Percentiles rank a stretch among this genome's conserved stretches.
Conservation (phyloP, 768 basidiomycete species). For the Tricholoma hemisulphureum region DNA sequence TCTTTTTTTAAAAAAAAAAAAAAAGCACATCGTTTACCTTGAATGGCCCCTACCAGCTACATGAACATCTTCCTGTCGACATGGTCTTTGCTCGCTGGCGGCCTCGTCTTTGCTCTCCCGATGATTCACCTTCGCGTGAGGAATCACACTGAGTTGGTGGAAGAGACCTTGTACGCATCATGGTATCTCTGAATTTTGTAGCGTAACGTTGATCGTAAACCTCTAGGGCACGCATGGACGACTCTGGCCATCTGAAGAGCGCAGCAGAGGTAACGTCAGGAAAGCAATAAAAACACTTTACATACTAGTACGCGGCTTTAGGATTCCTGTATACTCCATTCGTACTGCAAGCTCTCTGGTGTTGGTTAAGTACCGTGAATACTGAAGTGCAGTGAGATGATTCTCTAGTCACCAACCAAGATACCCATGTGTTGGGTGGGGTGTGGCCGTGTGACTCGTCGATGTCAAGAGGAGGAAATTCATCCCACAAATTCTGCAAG, state of each 20-base stretch:
- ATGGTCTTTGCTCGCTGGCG: conserved; percentile 64
- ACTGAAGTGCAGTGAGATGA: too few species aligned
- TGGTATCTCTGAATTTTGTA: neutral
- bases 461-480: too few species aligned
- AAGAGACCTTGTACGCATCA: conserved; percentile 50
- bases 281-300: neutral
- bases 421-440: too few species aligned
- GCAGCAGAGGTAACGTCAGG: neutral
- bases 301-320: neutral
- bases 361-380: too few species aligned
- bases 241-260: conserved; percentile 31
- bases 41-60: conserved; percentile 35
- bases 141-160: conserved; percentile 51
- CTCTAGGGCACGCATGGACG: conserved; percentile 29
- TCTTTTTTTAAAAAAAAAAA: too few species aligned
- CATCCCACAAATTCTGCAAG: too few species aligned
- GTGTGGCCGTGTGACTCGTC: too few species aligned
- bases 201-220: neutral
- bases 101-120: conserved; percentile 63
- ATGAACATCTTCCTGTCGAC: conserved; percentile 75
- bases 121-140: conserved; percentile 73
- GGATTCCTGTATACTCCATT: neutral
- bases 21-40: conserved; percentile 15
- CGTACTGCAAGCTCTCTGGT: neutral
- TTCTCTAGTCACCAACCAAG: too few species aligned